These are phyloP conservation scores for Trichopus zeylanicus DNA, from an alignment of 116 monocot species.

Conservation along the genomic window DNA sequence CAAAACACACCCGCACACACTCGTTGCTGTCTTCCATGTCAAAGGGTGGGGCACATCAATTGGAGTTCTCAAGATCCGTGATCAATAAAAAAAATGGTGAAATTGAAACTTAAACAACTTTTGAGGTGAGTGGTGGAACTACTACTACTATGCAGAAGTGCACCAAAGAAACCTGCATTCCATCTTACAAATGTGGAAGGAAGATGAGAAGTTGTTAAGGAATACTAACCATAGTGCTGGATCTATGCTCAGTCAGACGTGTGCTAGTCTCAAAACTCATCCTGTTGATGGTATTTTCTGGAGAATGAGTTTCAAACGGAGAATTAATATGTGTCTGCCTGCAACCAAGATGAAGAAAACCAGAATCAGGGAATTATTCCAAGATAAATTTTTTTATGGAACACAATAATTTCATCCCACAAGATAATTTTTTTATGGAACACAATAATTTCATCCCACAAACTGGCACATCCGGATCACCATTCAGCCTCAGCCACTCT, in stretches of 20 bases:
- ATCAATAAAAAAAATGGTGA: too few relatives aligned
- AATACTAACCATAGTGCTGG: constrained; percentile 28
- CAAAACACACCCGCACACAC: too few relatives aligned
- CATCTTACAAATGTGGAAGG: background rate
- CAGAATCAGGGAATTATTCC: too few relatives aligned
- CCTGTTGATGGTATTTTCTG: constrained; percentile 24
- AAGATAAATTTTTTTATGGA: too few relatives aligned
- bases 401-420: background rate
- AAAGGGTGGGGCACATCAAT: background rate
- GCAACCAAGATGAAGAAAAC: constrained; percentile 1
- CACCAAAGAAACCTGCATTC: background rate
- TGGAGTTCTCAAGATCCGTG: too few relatives aligned
- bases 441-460: background rate
- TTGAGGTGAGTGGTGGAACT: background rate
- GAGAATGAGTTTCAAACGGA: constrained; percentile 18
- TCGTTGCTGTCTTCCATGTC: too few relatives aligned
- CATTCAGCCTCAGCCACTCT: too few relatives aligned
- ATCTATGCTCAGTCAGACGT: constrained; percentile 20
- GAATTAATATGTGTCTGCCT: constrained; percentile 29
- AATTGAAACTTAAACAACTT: too few relatives aligned
- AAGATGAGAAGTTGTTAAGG: too few relatives aligned
- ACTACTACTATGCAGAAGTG: background rate
- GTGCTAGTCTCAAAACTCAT: constrained; percentile 5
- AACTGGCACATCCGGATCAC: too few relatives aligned
- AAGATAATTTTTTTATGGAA: background rate